These are phyloP conservation scores for Plasmodium knowlesi DNA, from an alignment of 169 alveolate genomes.

Conservation along the genomic window DNA sequence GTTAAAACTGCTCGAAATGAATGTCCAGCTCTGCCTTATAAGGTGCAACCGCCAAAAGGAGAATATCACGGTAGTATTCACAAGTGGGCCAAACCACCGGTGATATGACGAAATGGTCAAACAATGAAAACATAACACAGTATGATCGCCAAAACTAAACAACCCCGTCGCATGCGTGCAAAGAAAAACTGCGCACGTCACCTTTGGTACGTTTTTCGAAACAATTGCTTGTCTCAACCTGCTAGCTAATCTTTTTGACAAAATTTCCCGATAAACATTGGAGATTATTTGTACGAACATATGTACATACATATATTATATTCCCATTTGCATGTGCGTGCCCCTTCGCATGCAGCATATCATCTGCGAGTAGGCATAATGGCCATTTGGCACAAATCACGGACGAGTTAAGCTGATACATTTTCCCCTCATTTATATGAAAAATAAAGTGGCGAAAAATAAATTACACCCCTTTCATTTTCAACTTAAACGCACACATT, in stretches of 20 bases:
- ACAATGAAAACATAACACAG: neutral
- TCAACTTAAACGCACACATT: neutral
- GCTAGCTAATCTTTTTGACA: neutral
- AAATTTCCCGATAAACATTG: neutral
- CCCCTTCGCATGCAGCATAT: neutral
- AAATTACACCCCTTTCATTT: neutral
- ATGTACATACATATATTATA: neutral
- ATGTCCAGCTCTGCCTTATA: neutral
- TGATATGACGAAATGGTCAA: neutral
- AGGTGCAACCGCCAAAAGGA: neutral
- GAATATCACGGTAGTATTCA: neutral
- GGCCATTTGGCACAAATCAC: neutral
- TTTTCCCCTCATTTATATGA: neutral
- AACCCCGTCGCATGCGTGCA: neutral
- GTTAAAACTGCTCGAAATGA: neutral
- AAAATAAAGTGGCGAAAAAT: neutral
- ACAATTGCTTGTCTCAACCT: neutral
- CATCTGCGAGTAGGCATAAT: neutral
- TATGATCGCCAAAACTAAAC: neutral
- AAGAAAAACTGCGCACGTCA: neutral
- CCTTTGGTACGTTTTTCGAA: neutral
- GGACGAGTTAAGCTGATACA: neutral
- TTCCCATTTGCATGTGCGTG: neutral
- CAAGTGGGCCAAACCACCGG: neutral
- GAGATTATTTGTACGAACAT: neutral